Evolutionary conservation across 108 stramenopile species (phyloP).

Genomic region (Cyclostephanos invisitatus): DNA sequence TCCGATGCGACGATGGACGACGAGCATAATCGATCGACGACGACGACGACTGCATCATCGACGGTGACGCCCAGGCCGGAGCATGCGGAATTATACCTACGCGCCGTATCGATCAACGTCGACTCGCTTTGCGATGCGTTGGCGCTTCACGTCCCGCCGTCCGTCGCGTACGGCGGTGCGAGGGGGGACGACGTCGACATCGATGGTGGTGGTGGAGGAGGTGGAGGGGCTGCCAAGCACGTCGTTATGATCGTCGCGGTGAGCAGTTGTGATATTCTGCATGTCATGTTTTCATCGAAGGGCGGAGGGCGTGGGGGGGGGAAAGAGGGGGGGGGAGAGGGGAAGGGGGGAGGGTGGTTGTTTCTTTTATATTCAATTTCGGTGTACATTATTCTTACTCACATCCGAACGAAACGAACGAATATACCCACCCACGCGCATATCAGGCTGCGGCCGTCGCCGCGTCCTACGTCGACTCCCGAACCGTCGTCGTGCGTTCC

Average conservation of each 20-base stretch:
- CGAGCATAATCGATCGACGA: not conserved
- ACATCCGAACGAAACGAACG: too few relatives aligned
- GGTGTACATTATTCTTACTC: too few relatives aligned
- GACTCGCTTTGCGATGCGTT: not conserved
- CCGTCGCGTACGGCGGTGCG: too few relatives aligned
- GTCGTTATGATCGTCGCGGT: slow-evolving; percentile 6
- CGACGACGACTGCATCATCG: too few relatives aligned
- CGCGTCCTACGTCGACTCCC: slow-evolving; percentile 16
- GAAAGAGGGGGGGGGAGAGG: too few relatives aligned
- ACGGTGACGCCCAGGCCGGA: not conserved
- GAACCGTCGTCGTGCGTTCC: slow-evolving; percentile 39
- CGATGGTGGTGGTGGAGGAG: too few relatives aligned
- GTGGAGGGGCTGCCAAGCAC: not conserved
- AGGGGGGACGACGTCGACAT: too few relatives aligned
- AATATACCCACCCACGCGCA: not conserved
- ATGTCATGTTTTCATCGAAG: too few relatives aligned
- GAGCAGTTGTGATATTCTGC: too few relatives aligned
- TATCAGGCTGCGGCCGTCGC: slow-evolving; percentile 33
- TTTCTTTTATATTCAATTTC: too few relatives aligned
- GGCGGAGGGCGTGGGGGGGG: too few relatives aligned
- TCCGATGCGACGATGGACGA: not conserved
- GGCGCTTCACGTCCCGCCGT: not conserved
- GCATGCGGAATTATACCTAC: not conserved
- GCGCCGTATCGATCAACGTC: not conserved
- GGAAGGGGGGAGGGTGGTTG: too few relatives aligned